Evolutionary conservation across 78 protist species (phyloP).

Genomic region (Bigelowiella natans): DNA sequence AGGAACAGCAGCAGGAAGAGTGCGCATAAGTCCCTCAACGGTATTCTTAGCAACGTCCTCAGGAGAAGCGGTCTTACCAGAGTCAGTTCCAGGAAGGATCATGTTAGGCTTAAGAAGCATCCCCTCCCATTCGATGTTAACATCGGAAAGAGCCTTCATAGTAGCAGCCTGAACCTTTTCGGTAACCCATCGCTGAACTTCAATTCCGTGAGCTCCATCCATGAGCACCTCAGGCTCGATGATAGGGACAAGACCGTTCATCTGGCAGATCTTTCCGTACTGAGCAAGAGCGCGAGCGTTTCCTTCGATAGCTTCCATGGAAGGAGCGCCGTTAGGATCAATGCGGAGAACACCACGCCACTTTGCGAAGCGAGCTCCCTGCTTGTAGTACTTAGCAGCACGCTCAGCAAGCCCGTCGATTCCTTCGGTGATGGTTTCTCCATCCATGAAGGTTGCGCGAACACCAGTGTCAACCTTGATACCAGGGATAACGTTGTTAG

Average conservation of each 20-base stretch:
- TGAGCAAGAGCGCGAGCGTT: slow-evolving; percentile 79
- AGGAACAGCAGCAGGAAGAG: slow-evolving; percentile 83
- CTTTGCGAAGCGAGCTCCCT: slow-evolving; percentile 91
- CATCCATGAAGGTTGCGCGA: slow-evolving; percentile 30
- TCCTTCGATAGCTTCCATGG: slow-evolving; percentile 53
- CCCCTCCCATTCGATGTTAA: slow-evolving; percentile 53
- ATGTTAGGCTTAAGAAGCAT: slow-evolving; percentile 82
- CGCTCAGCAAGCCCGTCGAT: slow-evolving; percentile 69
- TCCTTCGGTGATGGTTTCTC: slow-evolving; percentile 77
- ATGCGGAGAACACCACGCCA: slow-evolving; percentile 68
- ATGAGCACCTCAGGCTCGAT: slow-evolving; percentile 86
- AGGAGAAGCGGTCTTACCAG: slow-evolving; percentile 26
- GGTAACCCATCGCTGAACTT: background rate
- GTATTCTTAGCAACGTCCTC: slow-evolving; percentile 62
- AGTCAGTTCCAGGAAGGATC: slow-evolving; percentile 60
- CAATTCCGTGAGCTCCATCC: slow-evolving; percentile 51
- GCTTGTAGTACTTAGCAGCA: slow-evolving; percentile 60
- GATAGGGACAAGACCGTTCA: slow-evolving; percentile 83
- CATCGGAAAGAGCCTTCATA: slow-evolving; percentile 24
- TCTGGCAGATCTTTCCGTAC: slow-evolving; percentile 79
- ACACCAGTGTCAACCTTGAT: slow-evolving; percentile 76
- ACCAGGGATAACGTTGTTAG: slow-evolving; percentile 65
- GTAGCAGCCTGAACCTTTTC: slow-evolving; percentile 30
- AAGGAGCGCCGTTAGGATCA: slow-evolving; percentile 48
- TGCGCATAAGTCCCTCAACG: slow-evolving; percentile 65